Base-by-base conservation (phyloP, 352 stramenopile species). In the Globisporangium apiculatum region DNA sequence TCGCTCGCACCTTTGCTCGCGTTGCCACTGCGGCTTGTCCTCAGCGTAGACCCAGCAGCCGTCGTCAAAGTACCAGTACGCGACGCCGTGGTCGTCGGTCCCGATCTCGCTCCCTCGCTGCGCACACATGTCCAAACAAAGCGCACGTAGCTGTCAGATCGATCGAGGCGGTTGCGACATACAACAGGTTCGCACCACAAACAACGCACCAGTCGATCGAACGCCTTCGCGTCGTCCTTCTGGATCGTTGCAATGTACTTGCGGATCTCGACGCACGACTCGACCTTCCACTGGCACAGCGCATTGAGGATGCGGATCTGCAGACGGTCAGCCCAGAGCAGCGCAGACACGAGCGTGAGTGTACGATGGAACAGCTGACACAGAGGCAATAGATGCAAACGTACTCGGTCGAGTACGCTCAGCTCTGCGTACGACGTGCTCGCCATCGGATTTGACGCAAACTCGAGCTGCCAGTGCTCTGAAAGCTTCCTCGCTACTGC, bases 51-150 rank as follows among this genome's bases (percentile, higher is more conserved):
- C 72, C 85, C 85, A 95, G 55, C 83, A 92, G 49, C 61, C 79
- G 62, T 95, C 85, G 54, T 86, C 71, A 64, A 93, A 93, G 67
- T 93, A 91, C 85, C 83, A 95, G 59, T 95, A 95, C 45, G 77
- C 73, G 1, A 78, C 64, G 9, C 83, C 83, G 6, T 79, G 69
- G 50, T 95, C 85, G 51, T 95, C 85, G 35, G 72, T 80, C 47
- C 85, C 85, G 37, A 93, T 79, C 12, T 83, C 72, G 36, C 75
- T 81, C 38, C 66, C 68, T 54, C 83, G 66, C 85, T 94, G 48
- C 58, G 63, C 2, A 58, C 31, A 57, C 46, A 51, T 24, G 18
- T 24, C 18, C 18, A 24, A 24, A 24, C 18, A 24, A 24, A 24
- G 18, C 18, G 18, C 18, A 24, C 18, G 18, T 1, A 24, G 18